phyloP scores from a whole-genome alignment of 192 early-diverging fungal genomes.

The Oehlia diaphana region DNA sequence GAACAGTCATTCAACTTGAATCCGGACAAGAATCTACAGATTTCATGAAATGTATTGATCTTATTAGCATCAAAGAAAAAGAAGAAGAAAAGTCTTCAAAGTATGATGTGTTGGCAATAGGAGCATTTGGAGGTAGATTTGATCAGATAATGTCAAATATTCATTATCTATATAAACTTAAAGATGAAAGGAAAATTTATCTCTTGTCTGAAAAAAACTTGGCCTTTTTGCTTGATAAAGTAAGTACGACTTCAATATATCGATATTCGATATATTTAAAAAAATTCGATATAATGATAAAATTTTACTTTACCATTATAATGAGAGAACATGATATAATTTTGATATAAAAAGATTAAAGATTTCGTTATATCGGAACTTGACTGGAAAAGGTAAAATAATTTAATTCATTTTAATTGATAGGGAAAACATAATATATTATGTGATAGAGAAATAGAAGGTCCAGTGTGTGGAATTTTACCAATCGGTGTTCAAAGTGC shows the following conservation, averaged over 20 bases:
- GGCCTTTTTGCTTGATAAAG: constrained; percentile 65
- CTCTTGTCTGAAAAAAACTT: constrained; percentile 76
- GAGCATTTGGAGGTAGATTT: constrained; percentile 84
- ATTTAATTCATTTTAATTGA: constrained; percentile 8
- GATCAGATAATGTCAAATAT: constrained; percentile 87
- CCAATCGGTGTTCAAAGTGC: constrained; percentile 71
- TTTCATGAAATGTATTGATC: constrained; percentile 83
- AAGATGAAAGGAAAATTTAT: constrained; percentile 59
- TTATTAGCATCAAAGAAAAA: background rate
- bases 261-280: too few relatives aligned
- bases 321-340: too few relatives aligned
- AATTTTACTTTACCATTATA: too few relatives aligned
- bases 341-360: too few relatives aligned
- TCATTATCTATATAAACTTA: constrained; percentile 65
- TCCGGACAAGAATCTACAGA: constrained; percentile 72
- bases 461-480: constrained; percentile 86
- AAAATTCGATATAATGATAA: too few relatives aligned
- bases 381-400: background rate
- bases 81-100: constrained; percentile 26
- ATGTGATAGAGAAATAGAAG: constrained; percentile 64
- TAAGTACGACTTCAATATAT: constrained; percentile 29
- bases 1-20: constrained; percentile 49
- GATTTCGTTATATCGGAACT: too few relatives aligned
- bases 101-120: constrained; percentile 71
- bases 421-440: constrained; percentile 69